Evolutionary conservation across 257 asterid genomes (phyloP).

Genomic region (Linaria vulgaris): DNA sequence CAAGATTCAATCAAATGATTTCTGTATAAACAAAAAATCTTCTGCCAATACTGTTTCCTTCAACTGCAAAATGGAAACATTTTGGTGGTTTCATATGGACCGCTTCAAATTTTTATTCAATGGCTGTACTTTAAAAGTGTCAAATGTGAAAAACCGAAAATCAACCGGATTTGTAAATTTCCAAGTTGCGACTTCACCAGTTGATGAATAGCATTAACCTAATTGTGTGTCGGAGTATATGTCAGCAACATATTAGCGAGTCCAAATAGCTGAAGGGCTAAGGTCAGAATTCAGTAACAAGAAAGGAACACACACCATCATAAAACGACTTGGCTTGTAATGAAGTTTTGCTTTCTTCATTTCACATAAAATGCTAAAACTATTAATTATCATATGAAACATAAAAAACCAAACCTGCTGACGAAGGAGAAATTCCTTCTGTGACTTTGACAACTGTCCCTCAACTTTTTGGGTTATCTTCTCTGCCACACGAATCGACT

Average conservation of each 20-base stretch:
- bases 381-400: conserved; percentile 8
- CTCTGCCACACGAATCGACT: conserved; percentile 99
- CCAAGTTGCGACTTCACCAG: conserved; percentile 5
- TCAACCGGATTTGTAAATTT: conserved; percentile 2
- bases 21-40: too few relatives aligned
- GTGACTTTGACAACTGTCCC: conserved; percentile 97
- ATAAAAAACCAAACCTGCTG: conserved; percentile 72
- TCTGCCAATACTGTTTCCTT: too few relatives aligned
- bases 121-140: not conserved
- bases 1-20: too few relatives aligned
- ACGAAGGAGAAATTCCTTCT: conserved; percentile 97
- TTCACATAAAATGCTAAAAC: conserved; percentile 19
- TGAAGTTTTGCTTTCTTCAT: conserved; percentile 20
- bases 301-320: conserved; percentile 12
- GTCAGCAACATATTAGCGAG: conserved; percentile 20
- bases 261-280: conserved; percentile 20
- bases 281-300: conserved; percentile 20
- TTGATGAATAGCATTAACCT: conserved; percentile 19
- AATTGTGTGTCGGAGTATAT: conserved; percentile 2
- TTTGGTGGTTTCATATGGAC: too few relatives aligned
- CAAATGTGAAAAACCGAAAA: conserved; percentile 1
- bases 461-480: conserved; percentile 98
- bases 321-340: conserved; percentile 13
- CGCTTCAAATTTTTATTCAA: too few relatives aligned
- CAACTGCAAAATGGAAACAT: too few relatives aligned